Base-by-base conservation (phyloP, 2,329 filamentous ascomycete species). In the Alternaria burnsii region DNA sequence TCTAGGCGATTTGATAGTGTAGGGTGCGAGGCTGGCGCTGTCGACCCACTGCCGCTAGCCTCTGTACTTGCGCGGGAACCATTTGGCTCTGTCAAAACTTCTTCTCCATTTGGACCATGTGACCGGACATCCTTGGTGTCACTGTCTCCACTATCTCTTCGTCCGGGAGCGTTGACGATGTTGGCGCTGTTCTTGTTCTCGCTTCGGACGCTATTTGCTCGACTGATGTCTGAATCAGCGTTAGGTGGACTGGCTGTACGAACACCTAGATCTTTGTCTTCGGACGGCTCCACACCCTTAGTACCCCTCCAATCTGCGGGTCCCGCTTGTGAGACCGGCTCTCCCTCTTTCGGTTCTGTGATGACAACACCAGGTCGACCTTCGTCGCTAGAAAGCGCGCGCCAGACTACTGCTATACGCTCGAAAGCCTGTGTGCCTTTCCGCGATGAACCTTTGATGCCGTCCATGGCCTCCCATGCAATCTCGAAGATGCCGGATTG, bases 351-450 rank as follows among this genome's bases (percentile, higher is more conserved):
- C 0, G 92, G 92, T 75, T 93, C 88, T 1, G 80, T 82, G 52
- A 92, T 86, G 38, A 89, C 81, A 38, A 84, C 63, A 28, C 71
- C 72, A 28, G 71, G 69, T 63, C 72, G 53, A 60, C 74, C 66
- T 44, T 72, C 60, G 51, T 76, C 58, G 66, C 63, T 74, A 18
- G 75, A 76, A 3, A 81, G 72, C 3, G 78, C 77, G 58, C 88
- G 88, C 95, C 95, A 99, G 0, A 97, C 89, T 0, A 98, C 91
- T 11, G 92, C 89, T 24, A 98, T 82, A 41, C 87, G 87, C 74
- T 99, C 94, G 9, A 97, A 88, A 0, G 92, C 92, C 43, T 89
- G 85, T 0, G 90, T 90, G 0, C 95, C 95, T 76, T 97, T 97
- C 32, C 89, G 86, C 22, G 85, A 88, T 5, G 91, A 94, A 1